Evolutionary conservation across 2,329 filamentous ascomycete genomes (phyloP), one percentile per base, ranked within the genome.

Genomic region (Colletotrichum shisoi): DNA sequence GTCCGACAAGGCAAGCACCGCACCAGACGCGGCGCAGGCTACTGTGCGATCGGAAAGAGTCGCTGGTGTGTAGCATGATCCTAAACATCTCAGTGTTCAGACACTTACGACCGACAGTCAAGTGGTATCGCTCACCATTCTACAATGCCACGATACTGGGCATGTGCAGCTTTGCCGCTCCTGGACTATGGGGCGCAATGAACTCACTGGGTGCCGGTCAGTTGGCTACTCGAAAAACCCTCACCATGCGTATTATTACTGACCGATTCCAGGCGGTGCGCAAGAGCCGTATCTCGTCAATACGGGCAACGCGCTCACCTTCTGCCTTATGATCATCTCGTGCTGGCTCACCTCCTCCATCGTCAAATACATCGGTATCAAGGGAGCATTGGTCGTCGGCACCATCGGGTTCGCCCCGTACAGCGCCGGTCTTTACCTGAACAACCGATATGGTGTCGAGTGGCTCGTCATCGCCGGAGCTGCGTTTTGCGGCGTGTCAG

Each of bases 271-370:
- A 79, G 90, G 90, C 49, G 90, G 90, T 4, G 82, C 85, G 34
- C 82, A 88, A 70, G 82, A 83, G 17, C 90, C 90, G 0, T 84
- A 88, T 71, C 81, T 92, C 1, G 87, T 92, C 54, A 92, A 91
- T 71, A 83, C 86, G 0, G 89, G 88, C 9, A 93, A 93, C 71
- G 86, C 89, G 0, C 75, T 92, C 37, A 91, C 89, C 0, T 92
- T 92, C 73, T 80, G 77, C 11, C 79, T 84, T 70, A 84, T 84
- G 80, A 77, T 80, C 5, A 77, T 82, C 39, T 76, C 76, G 2
- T 80, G 79, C 63, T 77, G 78, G 8, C 62, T 80, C 7, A 80
- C 79, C 39, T 75, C 76, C 7, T 72, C 79, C 21, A 73, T 80
- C 6, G 76, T 76, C 49, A 81, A 81, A 69, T 74, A 74, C 49